phyloP scores from a whole-genome alignment of 2,329 filamentous ascomycete genomes.

The Amauroascus niger region DNA sequence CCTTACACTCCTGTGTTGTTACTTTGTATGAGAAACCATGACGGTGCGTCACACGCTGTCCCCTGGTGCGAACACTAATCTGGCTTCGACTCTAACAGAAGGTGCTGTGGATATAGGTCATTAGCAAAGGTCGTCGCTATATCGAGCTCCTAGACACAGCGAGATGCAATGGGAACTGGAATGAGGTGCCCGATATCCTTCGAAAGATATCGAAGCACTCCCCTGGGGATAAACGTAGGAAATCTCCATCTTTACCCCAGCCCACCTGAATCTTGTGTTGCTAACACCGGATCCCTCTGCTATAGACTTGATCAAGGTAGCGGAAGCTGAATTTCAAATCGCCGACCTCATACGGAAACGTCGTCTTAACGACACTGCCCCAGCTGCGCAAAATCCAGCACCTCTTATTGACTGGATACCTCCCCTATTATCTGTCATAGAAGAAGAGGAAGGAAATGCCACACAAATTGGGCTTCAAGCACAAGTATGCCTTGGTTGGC shows the following conservation, averaged over 20 bases:
- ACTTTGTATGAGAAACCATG: conserved; percentile 10
- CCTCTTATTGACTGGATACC: conserved; percentile 37
- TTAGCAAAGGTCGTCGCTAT: conserved; percentile 73
- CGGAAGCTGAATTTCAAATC: conserved; percentile 58
- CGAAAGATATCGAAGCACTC: conserved; percentile 94
- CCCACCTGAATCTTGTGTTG: not conserved
- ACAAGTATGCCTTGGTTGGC: conserved; percentile 71
- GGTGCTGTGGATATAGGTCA: conserved; percentile 18
- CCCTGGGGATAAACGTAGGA: conserved; percentile 64
- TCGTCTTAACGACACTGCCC: conserved; percentile 23
- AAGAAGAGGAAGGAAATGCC: conserved; percentile 43
- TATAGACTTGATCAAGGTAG: conserved; percentile 59
- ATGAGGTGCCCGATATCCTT: conserved; percentile 73
- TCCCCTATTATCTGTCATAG: conserved; percentile 43
- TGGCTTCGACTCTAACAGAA: not conserved
- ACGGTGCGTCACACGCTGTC: conserved; percentile 12
- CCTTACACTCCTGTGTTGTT: not conserved
- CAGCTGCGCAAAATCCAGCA: conserved; percentile 18
- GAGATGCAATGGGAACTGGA: conserved; percentile 81
- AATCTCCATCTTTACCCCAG: not conserved
- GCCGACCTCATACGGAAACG: conserved; percentile 42
- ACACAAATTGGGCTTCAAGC: conserved; percentile 62
- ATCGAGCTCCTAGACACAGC: conserved; percentile 73
- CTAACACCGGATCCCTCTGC: conserved; percentile 7
- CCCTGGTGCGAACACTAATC: not conserved